Base-by-base conservation (phyloP, 1,139 yeast genomes). In the Hemisphaericaspora xylofermentans region DNA sequence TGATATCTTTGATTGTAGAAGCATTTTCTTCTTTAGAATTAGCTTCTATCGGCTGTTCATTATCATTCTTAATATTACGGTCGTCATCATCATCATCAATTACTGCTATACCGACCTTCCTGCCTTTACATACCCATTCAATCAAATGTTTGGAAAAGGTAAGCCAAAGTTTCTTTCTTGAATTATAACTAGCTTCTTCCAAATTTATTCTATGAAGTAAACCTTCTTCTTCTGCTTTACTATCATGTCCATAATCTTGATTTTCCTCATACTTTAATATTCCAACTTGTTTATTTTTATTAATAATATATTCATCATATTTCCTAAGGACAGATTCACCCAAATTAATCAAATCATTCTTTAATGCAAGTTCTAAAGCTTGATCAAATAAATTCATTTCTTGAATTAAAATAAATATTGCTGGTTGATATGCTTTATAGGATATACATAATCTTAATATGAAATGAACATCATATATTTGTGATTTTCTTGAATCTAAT, bases 111-210 rank as follows among this genome's bases (percentile, higher is more conserved):
- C 54, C 60, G 35, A 57, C 52, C 2, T 43, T 41, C 36, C 57
- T 56, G 1, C 71, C 70, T 24, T 47, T 43, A 33, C 64, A 60
- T 3, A 64, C 65, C 1, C 64, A 57, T 18, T 63, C 62, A 14
- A 88, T 79, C 48, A 86, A 71, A 47, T 77, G 76, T 39, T 71
- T 69, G 0, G 95, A 79, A 45, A 86, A 83, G 51, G 74, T 74
- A 32, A 86, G 56, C 96, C 97, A 88, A 40, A 91, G 63, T 40
- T 75, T 74, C 60, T 87, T 88, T 43, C 93, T 76, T 35, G 78
- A 59, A 18, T 73, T 71, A 35, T 61, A 71, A 22, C 56, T 60
- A 40, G 59, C 63, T 34, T 66, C 70, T 42, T 66, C 71, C 12
- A 68, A 50, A 35, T 59, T 61, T 17, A 63, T 62, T 41, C 52